These are phyloP conservation scores for Starmerella gropengiesseri DNA, from an alignment of 805 yeast genomes.

Conservation along the genomic window DNA sequence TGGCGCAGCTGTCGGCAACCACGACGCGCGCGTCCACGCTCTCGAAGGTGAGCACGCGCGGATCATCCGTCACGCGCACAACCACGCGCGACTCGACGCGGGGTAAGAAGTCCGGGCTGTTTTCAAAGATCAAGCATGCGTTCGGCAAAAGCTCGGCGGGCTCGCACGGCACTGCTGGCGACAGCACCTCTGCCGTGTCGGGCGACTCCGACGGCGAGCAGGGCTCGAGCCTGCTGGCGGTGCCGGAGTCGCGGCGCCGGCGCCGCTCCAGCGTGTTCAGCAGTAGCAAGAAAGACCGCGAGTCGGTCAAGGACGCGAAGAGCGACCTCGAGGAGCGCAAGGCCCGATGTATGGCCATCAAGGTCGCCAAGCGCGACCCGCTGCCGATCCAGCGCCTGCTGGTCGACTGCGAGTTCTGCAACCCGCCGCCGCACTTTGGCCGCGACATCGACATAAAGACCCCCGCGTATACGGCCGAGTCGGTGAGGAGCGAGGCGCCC, in stretches of 20 bases:
- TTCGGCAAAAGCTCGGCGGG: constrained; percentile 2
- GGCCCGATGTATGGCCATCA: constrained; percentile 24
- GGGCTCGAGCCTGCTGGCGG: neutral
- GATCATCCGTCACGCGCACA: neutral
- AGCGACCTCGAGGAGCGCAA: constrained; percentile 23
- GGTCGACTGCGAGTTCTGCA: constrained; percentile 27
- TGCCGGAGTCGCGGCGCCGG: constrained; percentile 15
- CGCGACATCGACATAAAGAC: constrained; percentile 13
- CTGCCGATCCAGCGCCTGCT: constrained; percentile 25
- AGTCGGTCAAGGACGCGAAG: constrained; percentile 15
- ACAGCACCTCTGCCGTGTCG: constrained; percentile 2
- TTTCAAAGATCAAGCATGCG: constrained; percentile 15
- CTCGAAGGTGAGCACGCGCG: constrained; percentile 5
- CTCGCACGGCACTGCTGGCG: neutral
- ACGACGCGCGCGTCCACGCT: constrained; percentile 5
- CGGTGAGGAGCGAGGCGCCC: constrained; percentile 14
- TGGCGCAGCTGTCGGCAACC: neutral
- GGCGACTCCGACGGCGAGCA: constrained; percentile 1
- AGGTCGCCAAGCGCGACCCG: constrained; percentile 26
- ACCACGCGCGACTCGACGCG: neutral
- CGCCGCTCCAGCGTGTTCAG: constrained; percentile 11
- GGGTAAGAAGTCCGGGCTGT: constrained; percentile 12
- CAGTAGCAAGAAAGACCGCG: neutral
- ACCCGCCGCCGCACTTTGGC: constrained; percentile 25
- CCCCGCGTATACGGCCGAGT: constrained; percentile 19